These are phyloP conservation scores for Fraxinus paxiana DNA, from an alignment of 305 asterid species.

Conservation along the genomic window DNA sequence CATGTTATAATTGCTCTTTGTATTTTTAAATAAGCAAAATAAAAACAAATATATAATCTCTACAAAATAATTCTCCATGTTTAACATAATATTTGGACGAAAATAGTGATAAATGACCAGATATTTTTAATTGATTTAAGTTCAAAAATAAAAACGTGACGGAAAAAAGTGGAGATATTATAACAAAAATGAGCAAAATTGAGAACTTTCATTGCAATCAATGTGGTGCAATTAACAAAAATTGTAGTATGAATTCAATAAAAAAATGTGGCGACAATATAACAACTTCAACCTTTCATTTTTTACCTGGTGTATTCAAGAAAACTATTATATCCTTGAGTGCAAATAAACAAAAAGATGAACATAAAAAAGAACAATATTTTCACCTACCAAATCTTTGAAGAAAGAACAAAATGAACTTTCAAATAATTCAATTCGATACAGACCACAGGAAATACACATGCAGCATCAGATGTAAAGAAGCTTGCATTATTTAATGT, in stretches of 20 bases:
- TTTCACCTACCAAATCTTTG: neutral
- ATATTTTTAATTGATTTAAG: neutral
- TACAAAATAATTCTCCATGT: neutral
- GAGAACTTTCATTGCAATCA: neutral
- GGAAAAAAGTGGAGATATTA: neutral
- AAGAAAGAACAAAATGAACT: neutral
- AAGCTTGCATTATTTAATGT: neutral
- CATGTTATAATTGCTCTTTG: neutral
- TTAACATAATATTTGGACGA: neutral
- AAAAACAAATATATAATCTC: neutral
- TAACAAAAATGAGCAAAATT: neutral
- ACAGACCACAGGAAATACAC: neutral
- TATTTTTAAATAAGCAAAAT: neutral
- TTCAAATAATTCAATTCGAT: neutral
- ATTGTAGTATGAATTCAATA: neutral
- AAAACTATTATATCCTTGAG: neutral
- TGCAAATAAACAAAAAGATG: neutral
- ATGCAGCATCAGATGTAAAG: neutral
- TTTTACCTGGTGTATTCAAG: neutral
- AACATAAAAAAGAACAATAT: neutral
- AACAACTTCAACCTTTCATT: neutral
- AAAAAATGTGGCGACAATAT: neutral
- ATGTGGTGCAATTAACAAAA: neutral
- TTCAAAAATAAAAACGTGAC: neutral
- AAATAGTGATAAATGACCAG: neutral